Evolutionary conservation across 768 basidiomycete species (phyloP).

Genomic region (Xanthoconium purpureum): DNA sequence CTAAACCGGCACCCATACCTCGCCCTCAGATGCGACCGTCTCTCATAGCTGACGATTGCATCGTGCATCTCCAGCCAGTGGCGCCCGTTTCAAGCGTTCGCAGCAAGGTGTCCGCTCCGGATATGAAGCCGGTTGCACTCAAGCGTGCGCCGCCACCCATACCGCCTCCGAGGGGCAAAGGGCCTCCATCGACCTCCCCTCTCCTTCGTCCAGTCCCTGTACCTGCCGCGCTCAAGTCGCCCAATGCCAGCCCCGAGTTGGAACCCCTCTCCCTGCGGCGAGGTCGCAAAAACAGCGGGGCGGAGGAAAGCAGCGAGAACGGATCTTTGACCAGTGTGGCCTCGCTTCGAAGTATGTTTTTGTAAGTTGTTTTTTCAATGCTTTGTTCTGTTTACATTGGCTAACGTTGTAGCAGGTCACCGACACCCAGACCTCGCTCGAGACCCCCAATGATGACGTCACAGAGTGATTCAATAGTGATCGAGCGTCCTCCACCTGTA

Average conservation of each 20-base stretch:
- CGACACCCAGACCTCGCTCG: constrained; percentile 8
- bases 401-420: constrained; percentile 10
- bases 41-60: constrained; percentile 18
- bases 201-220: constrained; percentile 50
- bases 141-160: constrained; percentile 62
- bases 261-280: background rate
- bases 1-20: constrained; percentile 35
- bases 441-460: constrained; percentile 19
- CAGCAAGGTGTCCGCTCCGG: constrained; percentile 51
- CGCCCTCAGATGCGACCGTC: constrained; percentile 42
- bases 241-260: constrained; percentile 21
- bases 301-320: constrained; percentile 16
- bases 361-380: constrained; percentile 38
- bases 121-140: constrained; percentile 39
- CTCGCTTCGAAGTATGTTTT: constrained; percentile 44
- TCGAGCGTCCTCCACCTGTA: constrained; percentile 11
- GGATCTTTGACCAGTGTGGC: constrained; percentile 32
- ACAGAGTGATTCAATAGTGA: constrained; percentile 16
- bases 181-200: constrained; percentile 42
- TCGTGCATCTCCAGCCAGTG: constrained; percentile 18
- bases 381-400: background rate
- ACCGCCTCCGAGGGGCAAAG: constrained; percentile 39
- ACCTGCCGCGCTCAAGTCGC: constrained; percentile 29
- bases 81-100: constrained; percentile 38
- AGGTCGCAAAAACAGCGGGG: background rate